Evolutionary conservation across 2,329 filamentous ascomycete species (phyloP), one percentile per base, ranked within the genome.

Genomic region (Daldinia sp.): DNA sequence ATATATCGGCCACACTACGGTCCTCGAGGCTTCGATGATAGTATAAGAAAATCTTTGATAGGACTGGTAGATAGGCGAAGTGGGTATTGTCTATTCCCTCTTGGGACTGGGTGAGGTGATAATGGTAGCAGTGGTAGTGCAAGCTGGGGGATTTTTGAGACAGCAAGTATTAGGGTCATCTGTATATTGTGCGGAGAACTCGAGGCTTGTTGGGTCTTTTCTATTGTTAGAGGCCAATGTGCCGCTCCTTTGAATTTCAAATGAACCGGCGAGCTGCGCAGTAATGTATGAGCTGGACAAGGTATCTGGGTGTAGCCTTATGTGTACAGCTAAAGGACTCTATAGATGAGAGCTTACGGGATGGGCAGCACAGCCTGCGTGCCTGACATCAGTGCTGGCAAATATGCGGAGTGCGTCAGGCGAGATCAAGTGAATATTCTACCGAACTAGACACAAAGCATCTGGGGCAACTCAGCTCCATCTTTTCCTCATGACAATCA

Each of bases 101-200:
- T 75, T 74, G 69, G 72, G 74, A 65, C 68, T 68, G 64, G 51
- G 67, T 59, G 69, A 73, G 56, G 68, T 67, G 67, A 72, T 71
- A 62, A 58, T 65, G 68, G 74, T 75, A 70, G 75, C 51, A 63
- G 60, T 63, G 69, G 74, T 77, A 69, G 75, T 72, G 75, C 74
- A 76, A 76, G 73, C 72, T 74, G 73, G 69, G 67, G 63, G 65
- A 69, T 68, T 58, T 74, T 71, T 77, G 70, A 78, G 76, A 77
- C 76, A 77, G 72, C 69, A 64, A 72, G 74, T 76, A 73, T 73
- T 73, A 72, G 63, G 62, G 67, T 74, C 72, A 74, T 72, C 57
- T 63, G 63, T 57, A 64, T 58, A 68, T 70, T 66, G 63, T 68
- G 71, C 69, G 66, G 71, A 71, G 62, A 71, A 60, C 62, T 74